phyloP scores from a whole-genome alignment of 2,329 filamentous ascomycete species.

The Stachybotrys echinatus region DNA sequence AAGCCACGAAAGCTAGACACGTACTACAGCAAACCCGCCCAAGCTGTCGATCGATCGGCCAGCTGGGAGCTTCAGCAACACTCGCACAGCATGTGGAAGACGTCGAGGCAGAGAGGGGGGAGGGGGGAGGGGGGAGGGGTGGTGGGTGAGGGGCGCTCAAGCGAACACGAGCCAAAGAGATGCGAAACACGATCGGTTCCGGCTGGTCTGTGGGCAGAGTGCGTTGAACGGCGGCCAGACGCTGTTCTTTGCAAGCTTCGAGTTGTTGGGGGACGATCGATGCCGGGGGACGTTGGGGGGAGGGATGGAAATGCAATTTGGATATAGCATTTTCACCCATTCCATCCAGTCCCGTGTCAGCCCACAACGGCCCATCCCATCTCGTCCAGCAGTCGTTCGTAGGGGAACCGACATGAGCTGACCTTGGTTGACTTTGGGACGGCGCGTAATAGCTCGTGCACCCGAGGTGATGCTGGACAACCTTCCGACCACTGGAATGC shows the following conservation, averaged over 20 bases:
- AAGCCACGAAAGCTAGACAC: not conserved
- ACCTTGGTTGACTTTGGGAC: not conserved
- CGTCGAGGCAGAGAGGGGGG: not conserved
- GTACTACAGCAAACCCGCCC: not conserved
- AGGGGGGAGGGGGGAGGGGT: not conserved
- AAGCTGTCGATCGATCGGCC: not conserved
- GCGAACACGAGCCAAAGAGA: not conserved
- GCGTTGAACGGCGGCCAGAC: not conserved
- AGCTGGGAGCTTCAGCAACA: not conserved
- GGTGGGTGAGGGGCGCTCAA: not conserved
- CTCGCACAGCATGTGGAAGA: not conserved
- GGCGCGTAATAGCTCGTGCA: not conserved
- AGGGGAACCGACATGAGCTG: too few species aligned
- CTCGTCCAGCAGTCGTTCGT: too few species aligned
- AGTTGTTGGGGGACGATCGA: too few species aligned
- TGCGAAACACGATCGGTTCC: not conserved
- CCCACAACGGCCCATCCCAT: not conserved
- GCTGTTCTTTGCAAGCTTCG: too few species aligned
- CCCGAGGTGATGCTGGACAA: not conserved
- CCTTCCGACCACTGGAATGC: not conserved
- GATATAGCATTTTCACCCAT: too few species aligned
- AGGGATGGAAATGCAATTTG: too few species aligned
- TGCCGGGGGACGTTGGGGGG: too few species aligned
- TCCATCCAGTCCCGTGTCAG: too few species aligned
- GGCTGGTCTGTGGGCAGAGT: not conserved